Evolutionary conservation across 805 yeast species (phyloP).

Genomic region (Saccharomycopsis oosterbeekiorum): DNA sequence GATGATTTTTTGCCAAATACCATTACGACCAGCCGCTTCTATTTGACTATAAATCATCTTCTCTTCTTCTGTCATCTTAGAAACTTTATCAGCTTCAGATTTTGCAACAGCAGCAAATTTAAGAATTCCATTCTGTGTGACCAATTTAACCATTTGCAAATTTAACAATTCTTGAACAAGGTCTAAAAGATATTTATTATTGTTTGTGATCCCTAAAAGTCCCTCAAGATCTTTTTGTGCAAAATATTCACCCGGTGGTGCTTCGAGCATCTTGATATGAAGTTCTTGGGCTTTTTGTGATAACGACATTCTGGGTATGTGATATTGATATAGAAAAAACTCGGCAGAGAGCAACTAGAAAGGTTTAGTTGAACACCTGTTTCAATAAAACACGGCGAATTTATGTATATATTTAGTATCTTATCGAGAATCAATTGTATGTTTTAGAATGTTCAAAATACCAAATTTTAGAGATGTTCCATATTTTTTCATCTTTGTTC

Average conservation of each 20-base stretch:
- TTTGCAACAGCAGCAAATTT: constrained; percentile 66
- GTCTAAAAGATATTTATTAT: constrained; percentile 30
- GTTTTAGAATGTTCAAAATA: no score
- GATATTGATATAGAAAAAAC: background rate
- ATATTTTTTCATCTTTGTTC: background rate
- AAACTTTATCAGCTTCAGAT: constrained; percentile 67
- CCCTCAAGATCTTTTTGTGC: constrained; percentile 60
- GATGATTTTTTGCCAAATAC: constrained; percentile 91
- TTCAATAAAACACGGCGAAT: background rate
- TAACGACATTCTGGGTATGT: constrained; percentile 9
- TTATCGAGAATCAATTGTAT: background rate
- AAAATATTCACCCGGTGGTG: constrained; percentile 40
- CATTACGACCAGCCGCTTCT: constrained; percentile 89
- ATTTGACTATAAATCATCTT: constrained; percentile 84
- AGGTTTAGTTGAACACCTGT: no score
- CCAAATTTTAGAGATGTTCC: background rate
- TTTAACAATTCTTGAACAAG: constrained; percentile 36
- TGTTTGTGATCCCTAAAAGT: constrained; percentile 34
- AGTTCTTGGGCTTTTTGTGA: constrained; percentile 44
- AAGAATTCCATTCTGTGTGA: constrained; percentile 56
- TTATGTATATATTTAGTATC: no score
- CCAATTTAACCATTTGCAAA: constrained; percentile 26
- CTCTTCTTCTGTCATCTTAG: constrained; percentile 78
- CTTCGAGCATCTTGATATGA: constrained; percentile 54
- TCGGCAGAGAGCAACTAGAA: background rate